Percentiles rank a stretch among this genome's conserved stretches.
phyloP scores from a whole-genome alignment of 371 early-diverging fungal species.

The Apophysomyces sp. region DNA sequence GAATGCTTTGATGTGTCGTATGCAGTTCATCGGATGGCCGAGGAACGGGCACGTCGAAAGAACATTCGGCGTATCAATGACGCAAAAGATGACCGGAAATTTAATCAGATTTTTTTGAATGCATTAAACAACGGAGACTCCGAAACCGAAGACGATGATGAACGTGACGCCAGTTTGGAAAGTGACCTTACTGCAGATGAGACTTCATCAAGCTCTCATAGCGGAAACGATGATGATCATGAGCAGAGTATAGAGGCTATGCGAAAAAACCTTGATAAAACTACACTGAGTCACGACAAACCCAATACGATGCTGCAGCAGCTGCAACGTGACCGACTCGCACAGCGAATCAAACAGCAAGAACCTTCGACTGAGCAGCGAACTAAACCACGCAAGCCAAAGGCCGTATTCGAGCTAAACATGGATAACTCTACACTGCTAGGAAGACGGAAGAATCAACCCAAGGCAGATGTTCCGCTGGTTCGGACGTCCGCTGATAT shows the following conservation, averaged over 20 bases:
- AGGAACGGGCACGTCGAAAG: constrained; percentile 50
- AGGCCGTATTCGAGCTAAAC: constrained; percentile 47
- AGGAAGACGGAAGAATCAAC: constrained; percentile 46
- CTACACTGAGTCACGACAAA: neutral
- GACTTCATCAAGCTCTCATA: constrained; percentile 11
- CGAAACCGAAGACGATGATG: constrained; percentile 11
- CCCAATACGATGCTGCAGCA: constrained; percentile 1
- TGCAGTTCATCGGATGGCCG: constrained; percentile 62
- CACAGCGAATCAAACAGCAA: constrained; percentile 4
- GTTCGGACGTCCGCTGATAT: neutral
- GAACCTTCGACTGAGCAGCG: neutral
- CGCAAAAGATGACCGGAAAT: neutral
- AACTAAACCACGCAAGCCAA: constrained; percentile 4
- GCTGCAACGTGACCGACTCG: constrained; percentile 3
- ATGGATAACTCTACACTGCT: constrained; percentile 59
- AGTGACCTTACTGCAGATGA: constrained; percentile 19
- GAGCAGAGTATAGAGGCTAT: neutral
- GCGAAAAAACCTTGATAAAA: neutral
- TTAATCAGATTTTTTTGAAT: neutral
- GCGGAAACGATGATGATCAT: neutral
- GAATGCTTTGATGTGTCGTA: constrained; percentile 66
- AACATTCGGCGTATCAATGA: neutral
- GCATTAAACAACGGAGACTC: neutral
- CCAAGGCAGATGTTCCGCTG: constrained; percentile 10
- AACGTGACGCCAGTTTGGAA: constrained; percentile 3